Evolutionary conservation across 73 alveolate species (phyloP), one percentile per base, ranked within the genome.

Genomic region (Uronychia setigera): DNA sequence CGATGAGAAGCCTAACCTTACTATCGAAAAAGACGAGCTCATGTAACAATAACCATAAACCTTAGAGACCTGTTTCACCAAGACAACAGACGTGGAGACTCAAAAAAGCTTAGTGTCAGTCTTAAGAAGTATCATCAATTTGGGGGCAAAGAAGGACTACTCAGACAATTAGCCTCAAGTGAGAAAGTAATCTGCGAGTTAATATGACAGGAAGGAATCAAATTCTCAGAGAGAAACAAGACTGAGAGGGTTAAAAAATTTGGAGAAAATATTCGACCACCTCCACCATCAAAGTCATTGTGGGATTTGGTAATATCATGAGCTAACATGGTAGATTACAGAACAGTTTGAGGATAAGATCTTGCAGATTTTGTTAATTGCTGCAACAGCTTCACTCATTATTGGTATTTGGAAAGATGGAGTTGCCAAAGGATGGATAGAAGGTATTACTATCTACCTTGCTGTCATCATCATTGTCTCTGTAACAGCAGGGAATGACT

Each of bases 401-500:
- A 96, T 97, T 33, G 99, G 99, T 1, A 89, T 95, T 28, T 89
- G 88, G 35, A 91, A 95, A 86, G 98, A 97, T 83, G 98, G 98
- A 76, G 74, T 91, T 82, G 86, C 84, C 46, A 88, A 92, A 79
- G 99, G 99, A 31, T 96, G 99, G 99, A 90, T 97, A 46, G 99
- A 97, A 84, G 99, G 99, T 27, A 85, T 92, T 84, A 97, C 99
- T 29, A 97, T 97, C 59, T 94, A 94, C 84, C 85, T 93, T 30
- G 99, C 99, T 58, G 98, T 97, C 74, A 84, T 97, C 58, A 95
- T 97, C 78, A 97, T 97, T 31, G 99, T 97, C 33, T 77, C 97
- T 31, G 98, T 97, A 27, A 96, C 98, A 30, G 94, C 99, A 31
- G 95, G 95, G 57, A 97, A 96, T 92, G 94, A 97, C 87, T 96